Evolutionary conservation across 768 basidiomycete species (phyloP), one percentile per base, ranked within the genome.

Genomic region (Amanita inopinata): DNA sequence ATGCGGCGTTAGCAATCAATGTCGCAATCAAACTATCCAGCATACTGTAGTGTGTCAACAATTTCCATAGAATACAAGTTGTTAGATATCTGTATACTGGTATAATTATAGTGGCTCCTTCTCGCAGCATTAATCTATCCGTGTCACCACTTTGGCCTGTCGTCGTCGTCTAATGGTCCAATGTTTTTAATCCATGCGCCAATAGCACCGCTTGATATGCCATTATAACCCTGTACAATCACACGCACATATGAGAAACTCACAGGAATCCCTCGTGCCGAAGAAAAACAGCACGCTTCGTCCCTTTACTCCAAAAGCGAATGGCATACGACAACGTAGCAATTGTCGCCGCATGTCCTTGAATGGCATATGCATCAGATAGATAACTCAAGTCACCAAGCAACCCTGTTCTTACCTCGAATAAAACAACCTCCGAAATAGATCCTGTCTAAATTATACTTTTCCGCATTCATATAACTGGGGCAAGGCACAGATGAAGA

Each of bases 341-440:
- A 56, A 99, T 93, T 22, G 96, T 99, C 24, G 93, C 88, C 33
- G 94, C 84, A 57, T 98, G 96, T 12, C 96, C 92, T 94, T 59
- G 18, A 47, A 44, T 42, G 31, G 45, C 39, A 44, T 45, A 12
- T 32, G 49, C 22, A 51, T 51, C 30, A 51, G 46, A 36, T 32
- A 38, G 31, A 31, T 20, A 17, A 17, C 31, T 25, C 33, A 32
- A 33, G 34, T 19, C n/a, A n/a, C n/a, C n/a, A n/a, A 34, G 34
- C 23, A 47, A 33, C 40, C 35, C 38, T 78, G 44, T 5, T 22
- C 34, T 31, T 52, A 90, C 89, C 94, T 71, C 96, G 75, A 61
- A 99, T 99, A 65, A 97, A 99, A 63, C 89, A 97, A 2, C 96
- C 96, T 18, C 96, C 93, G 71, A 98, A 99, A 68, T 97, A 99